A percentile compares a stretch with the other conserved stretches of the same genome.
Conservation (phyloP, 345 rosid species). For the Cardamine chenopodiifolia region DNA sequence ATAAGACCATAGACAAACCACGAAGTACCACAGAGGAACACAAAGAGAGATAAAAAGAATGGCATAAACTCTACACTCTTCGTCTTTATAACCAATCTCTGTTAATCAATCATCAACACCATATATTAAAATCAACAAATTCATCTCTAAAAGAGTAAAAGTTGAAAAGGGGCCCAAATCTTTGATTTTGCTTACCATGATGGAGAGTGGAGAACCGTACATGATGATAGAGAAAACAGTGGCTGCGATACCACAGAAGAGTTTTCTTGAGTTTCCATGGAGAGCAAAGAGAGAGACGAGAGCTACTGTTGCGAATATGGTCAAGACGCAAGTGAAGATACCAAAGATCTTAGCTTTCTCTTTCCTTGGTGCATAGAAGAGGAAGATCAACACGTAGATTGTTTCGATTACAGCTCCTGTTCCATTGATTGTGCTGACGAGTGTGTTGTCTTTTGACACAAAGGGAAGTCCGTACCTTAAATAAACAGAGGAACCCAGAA, state of each 20-base stretch:
- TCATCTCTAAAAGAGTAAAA: neutral
- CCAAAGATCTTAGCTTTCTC: slow-evolving; percentile 77
- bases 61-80: slow-evolving; percentile 99
- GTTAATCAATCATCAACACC: slow-evolving; percentile 13
- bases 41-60: slow-evolving; percentile 87
- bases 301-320: slow-evolving; percentile 61
- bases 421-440: slow-evolving; percentile 85
- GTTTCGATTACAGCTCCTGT: slow-evolving; percentile 72
- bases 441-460: slow-evolving; percentile 75
- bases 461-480: slow-evolving; percentile 93
- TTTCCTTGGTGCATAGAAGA: slow-evolving; percentile 67
- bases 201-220: slow-evolving; percentile 94
- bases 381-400: slow-evolving; percentile 67
- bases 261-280: slow-evolving; percentile 66
- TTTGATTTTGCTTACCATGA: slow-evolving; percentile 66
- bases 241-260: slow-evolving; percentile 84
- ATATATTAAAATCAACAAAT: neutral
- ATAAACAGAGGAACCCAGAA: slow-evolving; percentile 6
- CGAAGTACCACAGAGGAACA: slow-evolving; percentile 92
- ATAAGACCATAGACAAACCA: slow-evolving; percentile 91
- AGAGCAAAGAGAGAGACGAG: slow-evolving; percentile 71
- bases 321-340: slow-evolving; percentile 53
- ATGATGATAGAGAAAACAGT: slow-evolving; percentile 88
- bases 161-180: neutral
- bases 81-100: slow-evolving; percentile 90